Base-by-base conservation (phyloP, 352 stramenopile genomes). In the Pythium biforme region DNA sequence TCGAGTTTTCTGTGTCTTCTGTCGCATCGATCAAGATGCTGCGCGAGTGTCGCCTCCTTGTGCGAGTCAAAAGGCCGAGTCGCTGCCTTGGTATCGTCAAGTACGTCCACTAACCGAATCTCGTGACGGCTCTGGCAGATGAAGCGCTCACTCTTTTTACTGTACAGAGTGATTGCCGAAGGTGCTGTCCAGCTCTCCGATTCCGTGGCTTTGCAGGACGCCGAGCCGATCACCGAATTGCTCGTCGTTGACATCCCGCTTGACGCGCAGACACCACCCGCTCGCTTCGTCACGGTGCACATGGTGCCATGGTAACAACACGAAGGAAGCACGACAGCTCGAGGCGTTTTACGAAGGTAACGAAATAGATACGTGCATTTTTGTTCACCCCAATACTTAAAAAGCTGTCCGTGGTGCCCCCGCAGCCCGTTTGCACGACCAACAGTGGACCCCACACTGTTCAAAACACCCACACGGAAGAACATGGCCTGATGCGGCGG, bases 41-140 rank as follows among this genome's bases (percentile, higher is more conserved):
- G 7, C 49, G 54, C 54, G 37, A 48, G 54, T 64, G 62, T 12
- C 22, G 4, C 2, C 62, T 69, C 14, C 1, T 27, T 1, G 40
- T 63, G 1, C 39, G 45, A 0, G 29, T 69, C 10, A 63, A 69
- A 49, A 34, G 62, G 15, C 43, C 62, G 5, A 69, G 62, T 31
- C 62, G 62, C 12, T 59, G 53, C 31, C 54, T 68, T 1, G 62
- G 62, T 20, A 59, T 47, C 1, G 23, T 69, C 39, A 69, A 64
- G 62, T 64, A 40, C 1, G 59, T 61, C 8, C 14, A 14, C 8
- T 10, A 7, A 33, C 0, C 7, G 43, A 8, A 50, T 31, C 8
- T 19, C 43, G 20, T 19, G 15, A n/a, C n/a, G n/a, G n/a, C n/a
- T n/a, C n/a, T n/a, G n/a, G n/a, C n/a, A n/a, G n/a, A n/a, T n/a